Base-by-base conservation (phyloP, 148 eudicot species). In the Fagopyrum esculentum region DNA sequence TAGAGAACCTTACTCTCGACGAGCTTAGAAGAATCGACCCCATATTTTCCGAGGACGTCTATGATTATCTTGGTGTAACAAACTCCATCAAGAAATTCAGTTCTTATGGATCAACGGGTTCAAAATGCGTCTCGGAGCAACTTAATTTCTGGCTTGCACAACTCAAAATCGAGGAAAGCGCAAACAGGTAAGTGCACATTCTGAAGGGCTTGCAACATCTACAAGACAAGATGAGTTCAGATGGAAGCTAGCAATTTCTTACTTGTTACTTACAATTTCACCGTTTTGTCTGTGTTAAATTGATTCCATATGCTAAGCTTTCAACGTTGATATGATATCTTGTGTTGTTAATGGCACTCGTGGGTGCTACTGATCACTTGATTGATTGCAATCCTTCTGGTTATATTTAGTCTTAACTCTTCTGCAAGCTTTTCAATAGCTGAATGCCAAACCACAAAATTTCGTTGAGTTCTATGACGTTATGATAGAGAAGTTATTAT, bases 61-160 rank as follows among this genome's bases (percentile, higher is more conserved):
- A 89, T 12, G 93, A 89, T 60, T 96, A 78, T 81, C 91, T 96
- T 71, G 94, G 99, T 7, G 98, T 88, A 26, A 94, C 90, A 75
- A 96, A 96, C 76, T 77, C 99, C 13, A 81, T 96, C 56, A 85
- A 92, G 79, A 92, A 96, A 46, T 92, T 96, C 80, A 69, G 86
- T 45, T 96, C 99, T 6, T 92, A 96, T 74, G 99, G 98, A 55
- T 92, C 99, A 52, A 92, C 99, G 5, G 99, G 99, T 35, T 87
- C 98, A 10, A 91, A 86, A 54, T 89, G 93, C 80, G 99, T 96
- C 71, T 82, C 95, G 30, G 75, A 79, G 76, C 98, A 96, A 73
- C 86, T 92, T 44, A 80, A 86, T 35, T 83, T 80, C 73, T 96
- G 99, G 99, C 84, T 84, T 13, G 64, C 80, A 1, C 80, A 82